Conservation (phyloP, 2,329 filamentous ascomycete species). For the Colletotrichum echinochloae region DNA sequence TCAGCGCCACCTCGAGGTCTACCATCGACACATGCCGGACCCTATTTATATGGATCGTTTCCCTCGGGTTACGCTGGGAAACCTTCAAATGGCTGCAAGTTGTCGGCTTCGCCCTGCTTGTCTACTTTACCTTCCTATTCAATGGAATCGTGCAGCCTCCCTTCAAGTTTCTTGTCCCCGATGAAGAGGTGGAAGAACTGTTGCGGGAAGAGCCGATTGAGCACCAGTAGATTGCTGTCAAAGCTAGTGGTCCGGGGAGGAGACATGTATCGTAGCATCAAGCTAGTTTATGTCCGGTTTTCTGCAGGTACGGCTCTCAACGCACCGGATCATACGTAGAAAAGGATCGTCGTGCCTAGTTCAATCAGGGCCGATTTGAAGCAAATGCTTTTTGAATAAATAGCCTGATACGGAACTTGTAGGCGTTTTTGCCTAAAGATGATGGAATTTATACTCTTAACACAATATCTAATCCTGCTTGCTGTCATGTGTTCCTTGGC, state of each 20-base stretch:
- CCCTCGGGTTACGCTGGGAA: constrained; percentile 94
- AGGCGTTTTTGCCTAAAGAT: neutral
- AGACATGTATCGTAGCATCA: neutral
- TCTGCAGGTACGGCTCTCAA: neutral
- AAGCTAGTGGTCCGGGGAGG: too few species aligned
- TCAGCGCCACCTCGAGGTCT: constrained; percentile 92
- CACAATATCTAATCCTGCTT: neutral
- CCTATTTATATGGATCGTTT: constrained; percentile 97
- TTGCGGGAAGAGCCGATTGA: constrained; percentile 88
- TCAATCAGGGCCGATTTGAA: neutral
- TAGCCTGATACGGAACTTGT: neutral
- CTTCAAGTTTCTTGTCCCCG: constrained; percentile 72
- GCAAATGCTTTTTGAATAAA: neutral
- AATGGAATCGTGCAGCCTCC: constrained; percentile 93
- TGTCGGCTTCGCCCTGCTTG: constrained; percentile 85
- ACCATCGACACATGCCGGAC: constrained; percentile 98
- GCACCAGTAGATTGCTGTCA: constrained; percentile 56
- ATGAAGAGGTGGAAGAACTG: constrained; percentile 70
- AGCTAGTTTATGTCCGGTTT: neutral
- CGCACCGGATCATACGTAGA: neutral
- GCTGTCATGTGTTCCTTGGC: neutral
- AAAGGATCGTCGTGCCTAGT: neutral
- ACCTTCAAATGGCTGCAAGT: constrained; percentile 98
- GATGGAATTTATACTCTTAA: neutral
- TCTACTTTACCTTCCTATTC: constrained; percentile 97